Evolutionary conservation across 2,329 filamentous ascomycete genomes (phyloP).

Genomic region (Aspergillus sp.): DNA sequence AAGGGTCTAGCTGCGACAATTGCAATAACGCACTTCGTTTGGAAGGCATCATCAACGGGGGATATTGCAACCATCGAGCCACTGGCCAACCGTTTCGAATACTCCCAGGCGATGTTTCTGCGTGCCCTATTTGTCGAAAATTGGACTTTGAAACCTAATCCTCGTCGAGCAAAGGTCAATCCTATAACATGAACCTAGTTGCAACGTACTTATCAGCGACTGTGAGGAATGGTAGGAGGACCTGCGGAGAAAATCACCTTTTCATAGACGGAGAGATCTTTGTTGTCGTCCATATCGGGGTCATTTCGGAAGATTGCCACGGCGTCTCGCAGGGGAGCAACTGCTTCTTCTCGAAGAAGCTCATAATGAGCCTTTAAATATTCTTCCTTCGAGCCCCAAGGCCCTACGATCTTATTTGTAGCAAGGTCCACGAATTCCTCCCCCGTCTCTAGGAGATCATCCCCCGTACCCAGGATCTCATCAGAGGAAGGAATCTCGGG

Average conservation of each 20-base stretch:
- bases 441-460: slow-evolving; percentile 38
- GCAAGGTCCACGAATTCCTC: slow-evolving; percentile 41
- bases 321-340: slow-evolving; percentile 67
- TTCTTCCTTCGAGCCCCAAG: slow-evolving; percentile 60
- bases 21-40: slow-evolving; percentile 66
- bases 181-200: slow-evolving; percentile 65
- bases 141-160: slow-evolving; percentile 65
- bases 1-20: slow-evolving; percentile 70
- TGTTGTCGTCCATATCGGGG: slow-evolving; percentile 59
- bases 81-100: slow-evolving; percentile 57
- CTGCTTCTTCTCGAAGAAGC: slow-evolving; percentile 72
- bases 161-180: slow-evolving; percentile 62
- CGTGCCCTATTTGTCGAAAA: slow-evolving; percentile 68
- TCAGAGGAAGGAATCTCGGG: slow-evolving; percentile 42
- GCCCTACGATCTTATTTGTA: slow-evolving; percentile 55
- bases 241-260: slow-evolving; percentile 48
- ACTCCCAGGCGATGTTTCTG: slow-evolving; percentile 68
- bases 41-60: slow-evolving; percentile 60
- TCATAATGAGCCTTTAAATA: slow-evolving; percentile 76
- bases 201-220: neutral
- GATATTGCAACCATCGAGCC: slow-evolving; percentile 58
- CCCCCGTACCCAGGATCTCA: slow-evolving; percentile 36
- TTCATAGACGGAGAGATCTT: slow-evolving; percentile 66
- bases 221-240: neutral
- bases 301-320: slow-evolving; percentile 56